A percentile compares a stretch with the other conserved stretches of the same genome.
phyloP scores from a whole-genome alignment of 1,139 yeast genomes.

The Scheffersomyces cryptocercus region DNA sequence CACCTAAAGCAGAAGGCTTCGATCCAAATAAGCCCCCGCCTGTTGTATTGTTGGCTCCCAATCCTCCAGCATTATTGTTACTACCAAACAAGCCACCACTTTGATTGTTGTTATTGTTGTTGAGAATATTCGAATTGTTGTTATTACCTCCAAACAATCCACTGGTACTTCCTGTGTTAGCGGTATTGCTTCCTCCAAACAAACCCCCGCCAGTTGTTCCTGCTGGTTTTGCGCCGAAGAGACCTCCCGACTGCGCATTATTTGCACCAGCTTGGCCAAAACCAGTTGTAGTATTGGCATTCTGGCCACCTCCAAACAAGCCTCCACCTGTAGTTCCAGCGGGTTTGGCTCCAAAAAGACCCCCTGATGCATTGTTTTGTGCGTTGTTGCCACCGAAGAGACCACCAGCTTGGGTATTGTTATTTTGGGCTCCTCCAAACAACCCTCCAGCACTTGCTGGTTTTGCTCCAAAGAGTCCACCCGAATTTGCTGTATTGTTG shows the following conservation, averaged over 20 bases:
- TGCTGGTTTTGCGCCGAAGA: constrained; percentile 16
- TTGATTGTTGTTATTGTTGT: constrained; percentile 3
- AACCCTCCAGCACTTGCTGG: constrained; percentile 16
- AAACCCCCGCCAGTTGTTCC: constrained; percentile 11
- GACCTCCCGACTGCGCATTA: constrained; percentile 14
- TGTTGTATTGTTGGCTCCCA: constrained; percentile 6
- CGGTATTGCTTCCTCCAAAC: constrained; percentile 16
- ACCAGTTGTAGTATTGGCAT: constrained; percentile 2
- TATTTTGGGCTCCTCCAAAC: constrained; percentile 9
- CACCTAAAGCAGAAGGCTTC: constrained; percentile 3
- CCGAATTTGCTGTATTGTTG: constrained; percentile 13
- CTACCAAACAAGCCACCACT: constrained; percentile 6
- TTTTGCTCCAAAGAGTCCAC: constrained; percentile 21
- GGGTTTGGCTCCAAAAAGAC: constrained; percentile 22
- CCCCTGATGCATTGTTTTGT: constrained; percentile 14
- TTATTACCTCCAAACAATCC: constrained; percentile 21
- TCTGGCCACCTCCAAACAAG: constrained; percentile 14
- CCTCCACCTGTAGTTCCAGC: constrained; percentile 20
- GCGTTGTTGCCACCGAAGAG: constrained; percentile 27
- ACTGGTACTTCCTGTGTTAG: constrained; percentile 6
- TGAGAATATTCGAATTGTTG: constrained; percentile 4
- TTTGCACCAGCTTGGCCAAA: constrained; percentile 7
- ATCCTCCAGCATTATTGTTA: constrained; percentile 6
- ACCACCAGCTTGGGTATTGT: constrained; percentile 9
- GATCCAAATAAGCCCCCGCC: constrained; percentile 20